Base-by-base conservation (phyloP, 2,329 filamentous ascomycete species). In the Acrocalymma vagum region DNA sequence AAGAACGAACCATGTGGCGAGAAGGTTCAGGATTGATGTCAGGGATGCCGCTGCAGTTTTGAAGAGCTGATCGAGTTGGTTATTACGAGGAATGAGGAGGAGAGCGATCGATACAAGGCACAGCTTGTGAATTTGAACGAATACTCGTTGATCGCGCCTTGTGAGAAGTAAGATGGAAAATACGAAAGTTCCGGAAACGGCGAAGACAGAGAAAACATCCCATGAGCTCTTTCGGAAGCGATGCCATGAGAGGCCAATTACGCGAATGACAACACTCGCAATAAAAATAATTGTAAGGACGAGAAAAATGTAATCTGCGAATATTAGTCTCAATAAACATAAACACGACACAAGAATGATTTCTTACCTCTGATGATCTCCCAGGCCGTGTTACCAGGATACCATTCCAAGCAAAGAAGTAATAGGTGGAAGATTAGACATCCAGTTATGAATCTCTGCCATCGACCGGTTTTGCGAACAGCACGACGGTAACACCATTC, bases 1-100 rank as follows among this genome's bases (percentile, higher is more conserved):
- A 45, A 99, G 83, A 3, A 99, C 91, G 50, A 97, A 88, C 94
- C 94, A 99, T 0, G 95, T 99, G 2, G 93, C 93, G 25, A 99
- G 76, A 28, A 99, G 77, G 63, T 96, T 99, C 42, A 87, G 83
- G 55, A 99, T 99, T 13, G 89, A 85, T 2, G 89, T 87, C 56
- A 99, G 74, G 83, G 90, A 95, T 37, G 93, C 94, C 9, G 94
- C 94, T 0, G 93, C 95, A 2, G 95, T 99, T 71, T 99, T 99
- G 83, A 99, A 99, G 0, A 99, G 83, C 67, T 99, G 94, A 65
- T 99, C 95, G 15, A 99, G 81, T 33, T 95, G 92, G 59, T 99
- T 95, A 66, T 99, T 99, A 35, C 95, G 84, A 1, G 94, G 94
- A 47, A 99, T 99, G 22, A 99, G 81, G 35, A 99, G 78, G 7